Evolutionary conservation across 352 stramenopile genomes (phyloP), one percentile per base, ranked within the genome.

Genomic region (Halophytophthora polymorphica): DNA sequence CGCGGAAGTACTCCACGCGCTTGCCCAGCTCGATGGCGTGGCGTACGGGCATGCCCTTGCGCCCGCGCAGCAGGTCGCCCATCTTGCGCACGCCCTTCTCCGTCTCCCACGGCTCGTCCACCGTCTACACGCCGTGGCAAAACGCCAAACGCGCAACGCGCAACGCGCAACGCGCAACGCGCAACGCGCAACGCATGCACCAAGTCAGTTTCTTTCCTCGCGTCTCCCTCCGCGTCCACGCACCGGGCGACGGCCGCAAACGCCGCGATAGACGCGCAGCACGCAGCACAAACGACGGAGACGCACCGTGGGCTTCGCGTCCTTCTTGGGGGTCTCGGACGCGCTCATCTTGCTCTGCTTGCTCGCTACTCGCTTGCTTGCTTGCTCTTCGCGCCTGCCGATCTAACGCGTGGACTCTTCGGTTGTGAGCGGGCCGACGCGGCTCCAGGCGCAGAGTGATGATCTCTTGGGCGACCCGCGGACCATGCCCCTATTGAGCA

Each of bases 1-100:
- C 88, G 38, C 87, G 87, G 54, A 96, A 96, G 66, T 94, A 96
- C 63, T 96, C 88, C 19, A 96, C 88, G 45, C 88, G 86, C 74
- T 96, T 96, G 53, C 88, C 88, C 11, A 95, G 71, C 56, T 96
- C 86, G 45, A 96, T 88, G 23, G 86, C 88, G 45, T 95, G 86
- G 46, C 88, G 86, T 33, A 93, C 83, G 6, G 82, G 77, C 80
- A 96, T 93, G 31, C 85, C 85, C 64, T 92, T 93, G 57, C 81
- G 81, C 35, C 85, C 85, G 21, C 85, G 83, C 50, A 92, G 65
- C 40, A 93, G 57, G 40, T 95, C 85, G 2, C 80, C 85, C 77
- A 95, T 90, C 62, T 87, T 88, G 59, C 85, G 86, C 29, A 72
- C 52, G 23, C 83, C 83, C 29, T 78, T 73, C 36, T 90, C 80